Evolutionary conservation across 2,329 filamentous ascomycete genomes (phyloP).

Genomic region (Eurotiales sp.): DNA sequence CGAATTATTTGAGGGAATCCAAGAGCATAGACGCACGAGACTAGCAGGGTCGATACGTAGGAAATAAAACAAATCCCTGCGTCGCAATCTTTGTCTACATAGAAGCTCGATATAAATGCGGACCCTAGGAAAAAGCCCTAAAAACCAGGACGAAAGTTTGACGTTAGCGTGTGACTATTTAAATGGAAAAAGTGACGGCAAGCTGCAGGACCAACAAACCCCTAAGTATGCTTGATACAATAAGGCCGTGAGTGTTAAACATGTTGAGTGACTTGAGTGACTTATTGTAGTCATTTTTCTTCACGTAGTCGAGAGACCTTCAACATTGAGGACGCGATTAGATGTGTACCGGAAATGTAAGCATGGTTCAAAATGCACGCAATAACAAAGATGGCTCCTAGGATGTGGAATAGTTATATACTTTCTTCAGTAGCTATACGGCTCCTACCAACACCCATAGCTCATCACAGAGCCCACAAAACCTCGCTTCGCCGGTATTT

Average conservation of each 20-base stretch:
- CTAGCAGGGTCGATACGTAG: neutral
- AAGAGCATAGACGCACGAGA: neutral
- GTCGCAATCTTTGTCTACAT: neutral
- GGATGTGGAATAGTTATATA: no score
- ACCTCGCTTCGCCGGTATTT: no score
- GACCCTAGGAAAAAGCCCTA: neutral
- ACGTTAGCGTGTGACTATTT: neutral
- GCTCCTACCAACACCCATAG: no score
- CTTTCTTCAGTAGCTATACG: no score
- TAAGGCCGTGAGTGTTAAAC: neutral
- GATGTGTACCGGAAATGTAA: no score
- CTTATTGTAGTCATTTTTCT: neutral
- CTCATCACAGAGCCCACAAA: no score
- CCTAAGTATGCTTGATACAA: neutral
- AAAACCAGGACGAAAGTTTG: no score
- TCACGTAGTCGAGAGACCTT: no score
- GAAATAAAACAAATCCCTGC: neutral
- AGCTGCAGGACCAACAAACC: neutral
- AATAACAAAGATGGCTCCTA: no score
- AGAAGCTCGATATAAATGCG: neutral
- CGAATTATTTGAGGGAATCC: neutral
- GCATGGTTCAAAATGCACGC: no score
- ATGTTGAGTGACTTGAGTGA: neutral
- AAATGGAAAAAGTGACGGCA: neutral
- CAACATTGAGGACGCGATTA: no score